Base-by-base conservation (phyloP, 352 stramenopile species). In the Phytopythium vexans region DNA sequence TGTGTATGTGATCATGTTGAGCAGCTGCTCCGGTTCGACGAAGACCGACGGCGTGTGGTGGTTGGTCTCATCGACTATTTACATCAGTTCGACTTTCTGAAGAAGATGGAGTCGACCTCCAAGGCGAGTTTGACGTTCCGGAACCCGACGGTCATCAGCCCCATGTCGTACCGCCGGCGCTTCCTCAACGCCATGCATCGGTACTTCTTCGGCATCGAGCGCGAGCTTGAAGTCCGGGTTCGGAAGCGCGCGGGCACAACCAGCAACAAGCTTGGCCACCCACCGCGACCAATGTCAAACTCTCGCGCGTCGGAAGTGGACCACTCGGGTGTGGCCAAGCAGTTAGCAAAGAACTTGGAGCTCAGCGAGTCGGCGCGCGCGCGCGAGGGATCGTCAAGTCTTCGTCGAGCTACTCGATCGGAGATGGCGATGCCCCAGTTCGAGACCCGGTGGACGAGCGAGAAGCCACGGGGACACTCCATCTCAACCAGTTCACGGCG, bases 81-180 rank as follows among this genome's bases (percentile, higher is more conserved):
- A 50, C 85, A 95, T 49, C 85, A 95, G 45, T 95, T 91, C 49
- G 85, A 95, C 55, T 91, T 95, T 52, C 54, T 95, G 14, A 95
- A 95, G 58, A 92, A 92, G 49, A 92, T 95, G 76, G 85, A 95
- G 60, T 95, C 85, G 15, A 92, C 82, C 3, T 92, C 85, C 1
- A 95, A 95, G 52, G 82, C 83, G 0, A 89, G 77, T 33, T 65
- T 93, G 54, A 92, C 74, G 12, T 93, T 93, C 60, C 80, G 82
- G 6, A 80, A 91, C 38, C 85, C 85, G 56, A 95, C 85, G 0
- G 84, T 95, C 31, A 88, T 95, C 61, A 91, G 80, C 32, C 85
- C 85, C 7, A 70, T 78, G 31, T 86, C 82, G 10, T 95, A 95
- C 44, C 82, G 73, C 5, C 78, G 75, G 31, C 81, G 85, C 7